Evolutionary conservation across 73 alveolate genomes (phyloP), one percentile per base, ranked within the genome.

Genomic region (Symbiodinium pilosum): DNA sequence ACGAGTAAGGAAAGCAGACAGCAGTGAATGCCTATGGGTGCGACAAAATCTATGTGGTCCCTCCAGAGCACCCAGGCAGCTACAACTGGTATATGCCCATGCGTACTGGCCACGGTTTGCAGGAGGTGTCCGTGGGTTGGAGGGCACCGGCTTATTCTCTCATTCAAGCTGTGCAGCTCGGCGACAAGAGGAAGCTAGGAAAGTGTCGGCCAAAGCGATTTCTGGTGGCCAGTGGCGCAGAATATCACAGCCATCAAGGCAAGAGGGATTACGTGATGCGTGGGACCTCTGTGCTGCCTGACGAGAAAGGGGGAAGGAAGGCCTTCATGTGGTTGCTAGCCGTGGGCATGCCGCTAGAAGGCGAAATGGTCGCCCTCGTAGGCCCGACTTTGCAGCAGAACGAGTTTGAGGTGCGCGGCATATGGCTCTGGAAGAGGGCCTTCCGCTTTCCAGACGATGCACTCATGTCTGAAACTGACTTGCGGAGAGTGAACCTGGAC

Each of bases 281-380:
- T 28, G 95, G 95, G 52, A 64, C 40, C 47, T 64, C 95, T 5
- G 98, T 93, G 51, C 85, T 93, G 68, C 98, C 98, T 7, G 44
- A 36, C 43, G 11, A 18, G 14, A 42, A 47, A 30, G 93, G 98
- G 1, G 98, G 98, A 38, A 92, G 98, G 38, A 86, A 32, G 32
- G 98, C 98, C 84, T 43, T 93, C 69, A 64, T 93, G 84, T 93
- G 98, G 98, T 47, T 93, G n/a, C 68, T 93, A 64, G 40, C 98
- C 51, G 59, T 54, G 38, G 98, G 98, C 42, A 43, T 93, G 40
- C 98, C 98, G 43, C 83, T 51, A 24, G 98, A 93, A 32, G 93
- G 44, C 12, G 42, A 75, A 47, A 81, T 93, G 98, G 83, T 85
- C 93, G 92, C 98, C 84, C 89, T 93, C 84, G 64, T 43, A 24